These are phyloP conservation scores for Amanita molliuscula DNA, from an alignment of 768 basidiomycete genomes.

Conservation along the genomic window DNA sequence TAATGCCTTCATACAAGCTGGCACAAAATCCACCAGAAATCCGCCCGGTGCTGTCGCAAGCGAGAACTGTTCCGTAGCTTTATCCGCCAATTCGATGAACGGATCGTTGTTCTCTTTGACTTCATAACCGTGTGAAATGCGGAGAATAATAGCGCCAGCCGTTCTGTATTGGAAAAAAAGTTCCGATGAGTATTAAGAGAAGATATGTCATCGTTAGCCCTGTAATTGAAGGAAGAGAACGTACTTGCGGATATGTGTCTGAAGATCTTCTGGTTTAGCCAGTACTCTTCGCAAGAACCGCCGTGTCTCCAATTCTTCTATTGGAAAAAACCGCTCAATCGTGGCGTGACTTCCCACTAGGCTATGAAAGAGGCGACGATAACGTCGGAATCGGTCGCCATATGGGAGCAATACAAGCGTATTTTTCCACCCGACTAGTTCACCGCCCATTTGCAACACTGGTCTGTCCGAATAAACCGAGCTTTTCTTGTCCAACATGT, in stretches of 20 bases:
- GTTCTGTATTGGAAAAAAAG: slow-evolving; percentile 21
- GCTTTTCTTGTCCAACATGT: slow-evolving; percentile 60
- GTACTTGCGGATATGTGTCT: slow-evolving; percentile 37
- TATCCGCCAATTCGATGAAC: slow-evolving; percentile 41
- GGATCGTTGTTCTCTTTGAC: slow-evolving; percentile 40
- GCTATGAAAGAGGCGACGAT: slow-evolving; percentile 40
- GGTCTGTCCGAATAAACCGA: slow-evolving; percentile 63
- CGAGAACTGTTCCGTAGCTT: slow-evolving; percentile 45
- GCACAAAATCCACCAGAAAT: slow-evolving; percentile 41
- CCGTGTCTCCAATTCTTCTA: slow-evolving; percentile 36
- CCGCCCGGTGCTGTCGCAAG: slow-evolving; percentile 41
- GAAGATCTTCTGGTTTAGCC: slow-evolving; percentile 34
- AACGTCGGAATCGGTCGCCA: slow-evolving; percentile 44
- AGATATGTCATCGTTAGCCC: neutral
- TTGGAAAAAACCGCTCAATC: slow-evolving; percentile 31
- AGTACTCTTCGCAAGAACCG: slow-evolving; percentile 38
- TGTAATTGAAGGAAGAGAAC: slow-evolving; percentile 9
- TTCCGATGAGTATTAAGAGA: neutral
- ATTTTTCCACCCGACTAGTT: slow-evolving; percentile 49
- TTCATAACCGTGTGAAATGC: slow-evolving; percentile 45
- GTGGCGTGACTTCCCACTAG: slow-evolving; percentile 34
- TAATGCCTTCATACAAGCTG: slow-evolving; percentile 25
- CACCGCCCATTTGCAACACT: slow-evolving; percentile 39
- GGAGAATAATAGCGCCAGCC: slow-evolving; percentile 41
- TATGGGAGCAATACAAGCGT: slow-evolving; percentile 47